A percentile compares a stretch with the other conserved stretches of the same genome.
phyloP scores from a whole-genome alignment of 176 grass and related monocot species.

The Hyparrhenia diplandra region DNA sequence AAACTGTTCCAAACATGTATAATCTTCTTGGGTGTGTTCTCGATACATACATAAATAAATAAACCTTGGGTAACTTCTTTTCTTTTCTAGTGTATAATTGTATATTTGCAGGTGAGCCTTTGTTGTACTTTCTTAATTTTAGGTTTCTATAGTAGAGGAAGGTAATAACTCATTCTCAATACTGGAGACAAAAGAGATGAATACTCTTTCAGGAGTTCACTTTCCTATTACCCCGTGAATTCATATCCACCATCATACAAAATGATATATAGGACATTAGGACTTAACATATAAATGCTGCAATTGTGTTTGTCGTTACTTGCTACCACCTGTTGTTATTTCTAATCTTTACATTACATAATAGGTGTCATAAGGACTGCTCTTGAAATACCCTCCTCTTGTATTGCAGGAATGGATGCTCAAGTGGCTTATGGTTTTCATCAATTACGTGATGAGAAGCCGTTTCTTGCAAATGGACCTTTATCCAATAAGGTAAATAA shows the following conservation, averaged over 20 bases:
- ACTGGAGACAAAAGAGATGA: too few species aligned
- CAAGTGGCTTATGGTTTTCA: conserved; percentile 98
- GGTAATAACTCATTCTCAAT: too few species aligned
- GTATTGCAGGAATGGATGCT: conserved; percentile 90
- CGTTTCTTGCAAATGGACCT: conserved; percentile 85
- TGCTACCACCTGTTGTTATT: conserved; percentile 1
- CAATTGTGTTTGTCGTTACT: conserved; percentile 2
- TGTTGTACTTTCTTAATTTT: too few species aligned
- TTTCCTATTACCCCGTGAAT: neutral
- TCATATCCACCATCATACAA: neutral
- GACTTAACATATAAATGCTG: neutral
- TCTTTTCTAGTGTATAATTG: too few species aligned
- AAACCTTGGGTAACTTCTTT: neutral
- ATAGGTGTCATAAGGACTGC: neutral
- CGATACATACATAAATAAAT: neutral
- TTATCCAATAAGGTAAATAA: conserved; percentile 91
- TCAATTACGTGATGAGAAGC: conserved; percentile 80
- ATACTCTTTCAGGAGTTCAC: too few species aligned
- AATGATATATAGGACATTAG: neutral
- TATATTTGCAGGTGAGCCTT: too few species aligned
- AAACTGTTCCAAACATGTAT: neutral
- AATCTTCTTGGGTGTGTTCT: neutral
- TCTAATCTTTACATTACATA: conserved; percentile 13
- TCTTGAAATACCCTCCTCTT: conserved; percentile 19
- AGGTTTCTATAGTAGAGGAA: too few species aligned